Evolutionary conservation across 805 yeast species (phyloP).

Genomic region (Suhomyces sp.): DNA sequence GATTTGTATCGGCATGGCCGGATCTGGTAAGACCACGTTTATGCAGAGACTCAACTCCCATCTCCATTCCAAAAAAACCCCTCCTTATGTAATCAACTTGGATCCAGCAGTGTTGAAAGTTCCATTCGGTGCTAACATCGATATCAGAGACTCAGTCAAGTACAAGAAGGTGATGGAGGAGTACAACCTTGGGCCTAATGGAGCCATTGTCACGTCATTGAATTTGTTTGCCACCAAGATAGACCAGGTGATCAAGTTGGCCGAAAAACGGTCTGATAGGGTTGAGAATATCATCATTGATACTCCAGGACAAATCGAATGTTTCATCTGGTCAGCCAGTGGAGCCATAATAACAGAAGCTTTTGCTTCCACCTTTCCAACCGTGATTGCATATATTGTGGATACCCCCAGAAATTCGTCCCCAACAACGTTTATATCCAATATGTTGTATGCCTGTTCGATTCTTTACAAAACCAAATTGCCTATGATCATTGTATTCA

Average conservation of each 20-base stretch:
- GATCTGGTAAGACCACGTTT: constrained; percentile 94
- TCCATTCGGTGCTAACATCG: constrained; percentile 94
- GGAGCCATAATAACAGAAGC: constrained; percentile 97
- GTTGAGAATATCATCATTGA: constrained; percentile 77
- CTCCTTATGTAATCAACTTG: constrained; percentile 89
- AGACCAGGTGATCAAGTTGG: constrained; percentile 86
- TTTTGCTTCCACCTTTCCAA: constrained; percentile 93
- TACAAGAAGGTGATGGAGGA: constrained; percentile 96
- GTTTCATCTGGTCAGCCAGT: constrained; percentile 97
- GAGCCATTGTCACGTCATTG: constrained; percentile 94
- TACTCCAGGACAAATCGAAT: constrained; percentile 98
- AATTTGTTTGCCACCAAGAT: constrained; percentile 92
- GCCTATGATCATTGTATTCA: constrained; percentile 96
- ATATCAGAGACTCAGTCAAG: constrained; percentile 93
- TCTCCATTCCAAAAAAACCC: constrained; percentile 64
- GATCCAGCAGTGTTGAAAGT: constrained; percentile 95
- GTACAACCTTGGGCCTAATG: constrained; percentile 94
- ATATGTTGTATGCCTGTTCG: constrained; percentile 97
- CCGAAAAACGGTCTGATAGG: constrained; percentile 69
- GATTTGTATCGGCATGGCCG: constrained; percentile 54
- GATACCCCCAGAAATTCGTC: constrained; percentile 94
- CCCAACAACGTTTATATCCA: constrained; percentile 96
- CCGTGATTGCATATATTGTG: constrained; percentile 91
- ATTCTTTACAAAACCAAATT: constrained; percentile 91
- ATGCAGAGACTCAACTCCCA: constrained; percentile 93